Evolutionary conservation across 495 filamentous ascomycete genomes (phyloP), one percentile per base, ranked within the genome.

Genomic region (Neurospora sp.): DNA sequence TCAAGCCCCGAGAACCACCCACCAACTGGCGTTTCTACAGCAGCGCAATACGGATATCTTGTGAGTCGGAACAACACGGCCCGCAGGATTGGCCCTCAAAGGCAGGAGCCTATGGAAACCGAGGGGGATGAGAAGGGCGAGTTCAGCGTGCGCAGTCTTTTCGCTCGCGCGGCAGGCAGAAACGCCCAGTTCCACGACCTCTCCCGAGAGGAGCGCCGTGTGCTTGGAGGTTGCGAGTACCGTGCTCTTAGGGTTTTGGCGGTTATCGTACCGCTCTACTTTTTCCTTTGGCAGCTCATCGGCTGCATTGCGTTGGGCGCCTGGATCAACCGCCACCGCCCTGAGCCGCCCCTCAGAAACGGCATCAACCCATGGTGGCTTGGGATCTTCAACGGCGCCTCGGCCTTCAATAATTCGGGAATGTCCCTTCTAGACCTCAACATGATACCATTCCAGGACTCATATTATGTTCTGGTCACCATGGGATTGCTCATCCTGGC

Each of bases 331-430:
- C 82, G 83, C 69, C 88, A 93, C 74, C 83, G 86, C 69, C 83
- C 89, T 9, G 84, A 85, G 54, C 79, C 88, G 11, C 83, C 92
- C 0, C 79, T 83, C n/a, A 80, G 77, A 35, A 96, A 96, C 80
- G 92, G 90, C 1, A 85, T 92, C 16, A 81, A 82, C 48, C 79
- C 84, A n/a, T 89, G 86, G 86, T 93, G 90, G 91, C 83, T 88
- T 48, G 91, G 91, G 18, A 85, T 89, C 39, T 93, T 93, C 82
- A 89, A 91, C 76, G 86, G 87, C 46, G 84, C 89, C 18, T 93
- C 90, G 70, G 94, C 92, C 4, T 97, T 97, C 81, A 94, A 92
- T 76, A 97, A 96, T 78, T 91, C 88, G 27, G 94, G 94, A 27
- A 94, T 97, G 93, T 89, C 89, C 23, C 87, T 97, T 40, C 80